Conservation (phyloP, 805 yeast genomes). For the Starmerella tilneyi region DNA sequence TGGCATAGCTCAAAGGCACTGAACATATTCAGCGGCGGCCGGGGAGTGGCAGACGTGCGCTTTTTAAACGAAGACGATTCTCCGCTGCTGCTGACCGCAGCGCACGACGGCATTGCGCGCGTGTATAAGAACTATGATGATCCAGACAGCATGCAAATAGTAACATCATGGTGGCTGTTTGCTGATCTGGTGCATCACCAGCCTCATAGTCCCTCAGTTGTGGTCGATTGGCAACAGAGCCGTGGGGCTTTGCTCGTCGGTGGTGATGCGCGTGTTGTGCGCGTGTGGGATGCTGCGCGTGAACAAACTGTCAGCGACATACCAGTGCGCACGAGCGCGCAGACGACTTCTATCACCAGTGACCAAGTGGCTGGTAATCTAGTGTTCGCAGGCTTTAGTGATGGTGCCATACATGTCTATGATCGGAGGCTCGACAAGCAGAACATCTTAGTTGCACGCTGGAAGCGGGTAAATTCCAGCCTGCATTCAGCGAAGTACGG, state of each 20-base stretch:
- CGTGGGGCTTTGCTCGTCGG: constrained; percentile 83
- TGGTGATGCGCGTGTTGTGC: constrained; percentile 85
- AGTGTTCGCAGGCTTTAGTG: constrained; percentile 85
- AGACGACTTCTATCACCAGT: constrained; percentile 81
- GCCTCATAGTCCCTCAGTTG: constrained; percentile 41
- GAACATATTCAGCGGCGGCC: constrained; percentile 72
- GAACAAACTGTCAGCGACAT: constrained; percentile 78
- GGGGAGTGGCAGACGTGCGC: constrained; percentile 76
- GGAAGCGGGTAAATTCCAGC: constrained; percentile 38
- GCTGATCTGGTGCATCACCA: constrained; percentile 33
- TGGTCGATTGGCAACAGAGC: constrained; percentile 95
- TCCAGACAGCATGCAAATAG: constrained; percentile 44
- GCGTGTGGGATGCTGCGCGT: constrained; percentile 95
- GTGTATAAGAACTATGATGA: constrained; percentile 69
- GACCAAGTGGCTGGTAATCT: constrained; percentile 92
- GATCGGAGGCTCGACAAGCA: constrained; percentile 79
- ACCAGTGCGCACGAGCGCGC: constrained; percentile 81
- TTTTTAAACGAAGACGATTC: constrained; percentile 86
- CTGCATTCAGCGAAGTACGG: constrained; percentile 11
- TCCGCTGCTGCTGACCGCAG: constrained; percentile 74
- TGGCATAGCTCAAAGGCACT: constrained; percentile 48
- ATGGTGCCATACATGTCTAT: constrained; percentile 78
- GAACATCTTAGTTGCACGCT: constrained; percentile 72
- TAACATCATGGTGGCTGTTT: constrained; percentile 87
- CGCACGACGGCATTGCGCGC: constrained; percentile 89